These are phyloP conservation scores for Neonectria hederae DNA, from an alignment of 2,329 filamentous ascomycete species.

Conservation along the genomic window DNA sequence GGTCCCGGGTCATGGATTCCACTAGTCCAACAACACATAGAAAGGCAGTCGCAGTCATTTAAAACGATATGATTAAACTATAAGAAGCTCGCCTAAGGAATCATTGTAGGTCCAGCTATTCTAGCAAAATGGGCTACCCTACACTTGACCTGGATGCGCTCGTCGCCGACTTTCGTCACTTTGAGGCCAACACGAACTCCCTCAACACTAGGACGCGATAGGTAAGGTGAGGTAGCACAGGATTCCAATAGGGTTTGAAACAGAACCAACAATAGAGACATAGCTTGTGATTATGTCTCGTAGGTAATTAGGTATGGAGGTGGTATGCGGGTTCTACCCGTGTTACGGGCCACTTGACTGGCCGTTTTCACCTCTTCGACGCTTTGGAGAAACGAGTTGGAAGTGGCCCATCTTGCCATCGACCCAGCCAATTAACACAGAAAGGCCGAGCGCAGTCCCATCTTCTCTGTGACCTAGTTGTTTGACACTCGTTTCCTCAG, in stretches of 20 bases:
- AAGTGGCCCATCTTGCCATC: background rate
- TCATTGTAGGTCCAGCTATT: background rate
- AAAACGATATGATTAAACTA: background rate
- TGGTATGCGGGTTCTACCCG: background rate
- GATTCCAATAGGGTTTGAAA: background rate
- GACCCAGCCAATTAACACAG: background rate
- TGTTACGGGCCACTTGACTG: constrained; percentile 3
- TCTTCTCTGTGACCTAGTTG: background rate
- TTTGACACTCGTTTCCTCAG: background rate
- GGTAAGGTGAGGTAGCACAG: background rate
- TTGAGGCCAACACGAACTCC: background rate
- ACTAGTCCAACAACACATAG: too few relatives aligned
- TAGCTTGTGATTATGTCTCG: background rate
- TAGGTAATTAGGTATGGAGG: background rate
- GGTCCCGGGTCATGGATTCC: too few relatives aligned
- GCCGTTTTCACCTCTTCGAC: background rate
- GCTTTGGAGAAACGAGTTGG: background rate
- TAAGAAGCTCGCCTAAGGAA: background rate
- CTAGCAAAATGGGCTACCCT: background rate
- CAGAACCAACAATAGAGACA: background rate
- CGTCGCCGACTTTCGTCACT: background rate
- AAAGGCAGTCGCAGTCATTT: background rate
- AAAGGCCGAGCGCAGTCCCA: too few relatives aligned
- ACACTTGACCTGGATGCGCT: background rate
- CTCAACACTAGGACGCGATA: background rate